Conservation (phyloP, 352 stramenopile species). For the Phytophthora syringae region DNA sequence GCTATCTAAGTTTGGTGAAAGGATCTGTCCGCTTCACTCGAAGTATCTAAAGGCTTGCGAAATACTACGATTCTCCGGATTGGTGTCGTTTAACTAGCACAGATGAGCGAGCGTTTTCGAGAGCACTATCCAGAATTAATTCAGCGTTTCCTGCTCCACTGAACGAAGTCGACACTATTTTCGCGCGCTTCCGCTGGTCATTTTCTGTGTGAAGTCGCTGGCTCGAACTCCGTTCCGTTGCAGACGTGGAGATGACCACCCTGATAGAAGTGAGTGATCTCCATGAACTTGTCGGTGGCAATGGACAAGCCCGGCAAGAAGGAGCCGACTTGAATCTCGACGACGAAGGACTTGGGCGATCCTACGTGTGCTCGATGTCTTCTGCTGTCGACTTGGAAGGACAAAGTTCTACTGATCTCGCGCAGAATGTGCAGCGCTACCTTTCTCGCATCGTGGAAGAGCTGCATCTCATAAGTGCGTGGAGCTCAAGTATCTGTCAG, state of each 20-base stretch:
- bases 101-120: neutral
- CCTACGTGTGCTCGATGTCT: conserved; percentile 45
- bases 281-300: neutral
- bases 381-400: conserved; percentile 45
- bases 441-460: conserved; percentile 62
- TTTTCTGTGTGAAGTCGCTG: neutral
- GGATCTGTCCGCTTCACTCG: no score
- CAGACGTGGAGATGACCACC: conserved; percentile 12
- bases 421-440: conserved; percentile 48
- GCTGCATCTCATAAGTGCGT: conserved; percentile 55
- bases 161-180: neutral
- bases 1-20: conserved; percentile 31
- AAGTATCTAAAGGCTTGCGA: no score
- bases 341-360: conserved; percentile 17
- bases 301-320: neutral
- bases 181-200: neutral
- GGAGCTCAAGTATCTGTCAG: conserved; percentile 31
- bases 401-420: conserved; percentile 30
- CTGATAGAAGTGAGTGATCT: conserved; percentile 7
- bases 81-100: neutral
- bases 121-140: neutral
- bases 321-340: neutral
- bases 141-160: neutral
- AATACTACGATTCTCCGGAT: no score
- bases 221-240: neutral